Evolutionary conservation across 1,284 basidiomycete genomes (phyloP), one percentile per base, ranked within the genome.

Genomic region (Termitomyces sp.): DNA sequence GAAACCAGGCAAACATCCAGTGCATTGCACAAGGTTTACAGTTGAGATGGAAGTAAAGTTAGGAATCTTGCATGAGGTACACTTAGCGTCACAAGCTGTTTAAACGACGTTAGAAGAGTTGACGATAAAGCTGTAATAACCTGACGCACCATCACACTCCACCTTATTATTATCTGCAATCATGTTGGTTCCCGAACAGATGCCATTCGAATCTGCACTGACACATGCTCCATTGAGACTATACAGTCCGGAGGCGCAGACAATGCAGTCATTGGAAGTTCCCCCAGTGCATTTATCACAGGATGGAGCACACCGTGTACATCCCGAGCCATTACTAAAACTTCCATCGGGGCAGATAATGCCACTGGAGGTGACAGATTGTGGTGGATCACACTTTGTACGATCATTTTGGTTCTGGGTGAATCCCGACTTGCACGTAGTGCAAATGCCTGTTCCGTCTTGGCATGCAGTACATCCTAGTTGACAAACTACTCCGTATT

Each of bases 81-180:
- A 93, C 66, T 88, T 89, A 0, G 85, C 73, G 3, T 88, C 86
- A 68, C 89, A 92, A 49, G 77, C 88, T 90, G 57, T 10, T 15
- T 15, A 13, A 48, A n/a, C 6, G 17, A 15, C 13, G 26, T 34
- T 13, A 21, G 49, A 21, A 56, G 31, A 33, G 46, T 42, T 9
- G n/a, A 12, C 28, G 5, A 30, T 19, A 4, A 13, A 40, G 26
- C 41, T 15, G 10, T 31, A 12, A 36, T 24, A 39, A 1, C n/a
- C 7, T 5, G 6, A 78, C 87, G 63, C 63, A 90, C 90, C 79
- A 64, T 92, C 89, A 65, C 90, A 93, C 60, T 83, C 80, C 26
- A 79, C 73, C 72, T 91, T 93, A 64, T 81, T 79, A 61, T 90
- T 90, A 62, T 93, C 87, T 13, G 82, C 88, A 42, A 93, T 79